Conservation (phyloP, 495 filamentous ascomycete species). For the Penicillium canescens region DNA sequence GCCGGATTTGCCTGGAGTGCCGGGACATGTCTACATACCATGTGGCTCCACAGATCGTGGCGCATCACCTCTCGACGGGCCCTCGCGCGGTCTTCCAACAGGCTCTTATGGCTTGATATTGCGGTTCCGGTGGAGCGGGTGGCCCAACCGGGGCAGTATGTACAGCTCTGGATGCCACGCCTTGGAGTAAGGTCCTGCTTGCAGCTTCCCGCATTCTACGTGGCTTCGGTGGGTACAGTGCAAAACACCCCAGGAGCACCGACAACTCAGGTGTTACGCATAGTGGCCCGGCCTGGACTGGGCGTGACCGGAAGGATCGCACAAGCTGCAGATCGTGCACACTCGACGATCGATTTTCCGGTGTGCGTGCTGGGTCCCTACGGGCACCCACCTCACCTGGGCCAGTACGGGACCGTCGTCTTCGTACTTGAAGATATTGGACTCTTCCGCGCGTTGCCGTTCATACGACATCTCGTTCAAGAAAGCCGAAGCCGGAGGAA, state of each 20-base stretch:
- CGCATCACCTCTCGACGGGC: background rate
- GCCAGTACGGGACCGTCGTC: slow-evolving; percentile 1
- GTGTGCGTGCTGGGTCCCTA: slow-evolving; percentile 4
- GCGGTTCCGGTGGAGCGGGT: background rate
- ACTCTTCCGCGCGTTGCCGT: slow-evolving; percentile 2
- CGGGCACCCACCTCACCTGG: background rate
- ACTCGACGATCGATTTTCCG: background rate
- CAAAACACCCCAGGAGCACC: background rate
- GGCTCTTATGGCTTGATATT: slow-evolving; percentile 4
- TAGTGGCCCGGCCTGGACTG: background rate
- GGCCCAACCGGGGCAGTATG: slow-evolving; percentile 6
- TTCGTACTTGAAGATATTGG: slow-evolving; percentile 6
- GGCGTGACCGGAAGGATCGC: slow-evolving; percentile 1
- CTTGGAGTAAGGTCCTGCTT: slow-evolving; percentile 1
- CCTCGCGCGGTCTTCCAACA: background rate
- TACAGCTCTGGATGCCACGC: slow-evolving; percentile 10
- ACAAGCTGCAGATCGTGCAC: background rate
- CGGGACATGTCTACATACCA: slow-evolving; percentile 1
- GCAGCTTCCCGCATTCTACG: slow-evolving; percentile 7
- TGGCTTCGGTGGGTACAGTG: background rate
- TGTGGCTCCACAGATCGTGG: slow-evolving; percentile 5
- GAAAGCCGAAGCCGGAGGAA: background rate
- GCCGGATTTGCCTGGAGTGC: background rate
- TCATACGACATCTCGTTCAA: slow-evolving; percentile 3
- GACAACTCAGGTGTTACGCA: background rate